phyloP scores from a whole-genome alignment of 2,329 filamentous ascomycete genomes.

The Cytospora paraplurivora region DNA sequence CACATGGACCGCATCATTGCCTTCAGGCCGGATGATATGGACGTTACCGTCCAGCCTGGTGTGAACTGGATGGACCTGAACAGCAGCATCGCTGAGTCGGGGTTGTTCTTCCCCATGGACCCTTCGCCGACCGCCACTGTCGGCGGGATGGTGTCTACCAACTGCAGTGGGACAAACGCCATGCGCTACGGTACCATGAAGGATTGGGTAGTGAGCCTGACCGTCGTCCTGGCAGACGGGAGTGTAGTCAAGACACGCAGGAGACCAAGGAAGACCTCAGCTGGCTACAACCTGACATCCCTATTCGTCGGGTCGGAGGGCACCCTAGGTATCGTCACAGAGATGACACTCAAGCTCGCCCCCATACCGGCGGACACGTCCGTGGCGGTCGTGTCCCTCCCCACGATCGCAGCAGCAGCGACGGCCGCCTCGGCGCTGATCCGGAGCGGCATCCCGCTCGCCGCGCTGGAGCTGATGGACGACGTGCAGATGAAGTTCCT shows the following conservation, averaged over 20 bases:
- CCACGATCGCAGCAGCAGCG: constrained; percentile 61
- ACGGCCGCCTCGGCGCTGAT: constrained; percentile 66
- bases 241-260: constrained; percentile 69
- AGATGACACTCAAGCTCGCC: constrained; percentile 68
- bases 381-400: constrained; percentile 66
- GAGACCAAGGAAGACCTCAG: constrained; percentile 68
- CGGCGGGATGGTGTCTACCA: constrained; percentile 66
- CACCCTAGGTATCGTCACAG: constrained; percentile 70
- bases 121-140: constrained; percentile 63
- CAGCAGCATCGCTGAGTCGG: constrained; percentile 60
- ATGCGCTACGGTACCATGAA: constrained; percentile 74
- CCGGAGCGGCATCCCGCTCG: constrained; percentile 64
- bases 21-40: constrained; percentile 69
- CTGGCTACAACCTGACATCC: constrained; percentile 71
- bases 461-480: constrained; percentile 66
- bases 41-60: constrained; percentile 70
- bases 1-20: constrained; percentile 67
- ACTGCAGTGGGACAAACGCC: constrained; percentile 64
- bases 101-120: constrained; percentile 71
- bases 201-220: constrained; percentile 72
- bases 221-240: constrained; percentile 70
- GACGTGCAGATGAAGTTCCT: constrained; percentile 69
- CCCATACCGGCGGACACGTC: constrained; percentile 64
- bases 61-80: constrained; percentile 71
- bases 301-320: constrained; percentile 73